A percentile compares a stretch with the other conserved stretches of the same genome.
Conservation (phyloP, 225 moss, liverwort and hornwort genomes). For the Neckera pumila region DNA sequence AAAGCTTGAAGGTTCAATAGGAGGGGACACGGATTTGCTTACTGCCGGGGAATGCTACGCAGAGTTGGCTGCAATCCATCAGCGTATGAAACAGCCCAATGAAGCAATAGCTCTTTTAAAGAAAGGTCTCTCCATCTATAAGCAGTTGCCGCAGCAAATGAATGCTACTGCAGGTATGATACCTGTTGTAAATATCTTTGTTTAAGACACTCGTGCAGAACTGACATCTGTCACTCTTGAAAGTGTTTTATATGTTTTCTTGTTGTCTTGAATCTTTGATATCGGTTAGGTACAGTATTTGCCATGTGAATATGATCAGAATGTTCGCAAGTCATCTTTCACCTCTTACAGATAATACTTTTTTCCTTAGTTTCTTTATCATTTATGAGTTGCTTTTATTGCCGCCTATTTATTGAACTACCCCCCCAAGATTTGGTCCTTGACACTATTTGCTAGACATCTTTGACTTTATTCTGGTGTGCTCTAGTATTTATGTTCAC, state of each 20-base stretch:
- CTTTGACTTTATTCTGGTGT: neutral
- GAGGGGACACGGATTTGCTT: conserved; percentile 34
- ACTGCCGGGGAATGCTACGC: conserved; percentile 73
- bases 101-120: conserved; percentile 59
- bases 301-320: neutral
- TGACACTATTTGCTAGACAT: neutral
- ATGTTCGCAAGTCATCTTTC: neutral
- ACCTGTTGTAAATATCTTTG: neutral
- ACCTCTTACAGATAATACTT: neutral
- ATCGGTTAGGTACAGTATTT: neutral
- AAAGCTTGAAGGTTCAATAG: conserved; percentile 22
- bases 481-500: neutral
- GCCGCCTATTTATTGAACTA: neutral
- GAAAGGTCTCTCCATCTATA: conserved; percentile 54
- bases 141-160: conserved; percentile 59
- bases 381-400: neutral
- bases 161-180: conserved; percentile 60
- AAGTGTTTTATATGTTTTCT: neutral
- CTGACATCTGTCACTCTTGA: neutral
- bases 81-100: conserved; percentile 46
- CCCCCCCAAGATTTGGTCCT: neutral
- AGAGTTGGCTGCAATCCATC: conserved; percentile 69
- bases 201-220: neutral
- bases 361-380: neutral
- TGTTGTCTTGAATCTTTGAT: neutral